Evolutionary conservation across 2,329 filamentous ascomycete species (phyloP).

Genomic region (Coniochaeta sp.): DNA sequence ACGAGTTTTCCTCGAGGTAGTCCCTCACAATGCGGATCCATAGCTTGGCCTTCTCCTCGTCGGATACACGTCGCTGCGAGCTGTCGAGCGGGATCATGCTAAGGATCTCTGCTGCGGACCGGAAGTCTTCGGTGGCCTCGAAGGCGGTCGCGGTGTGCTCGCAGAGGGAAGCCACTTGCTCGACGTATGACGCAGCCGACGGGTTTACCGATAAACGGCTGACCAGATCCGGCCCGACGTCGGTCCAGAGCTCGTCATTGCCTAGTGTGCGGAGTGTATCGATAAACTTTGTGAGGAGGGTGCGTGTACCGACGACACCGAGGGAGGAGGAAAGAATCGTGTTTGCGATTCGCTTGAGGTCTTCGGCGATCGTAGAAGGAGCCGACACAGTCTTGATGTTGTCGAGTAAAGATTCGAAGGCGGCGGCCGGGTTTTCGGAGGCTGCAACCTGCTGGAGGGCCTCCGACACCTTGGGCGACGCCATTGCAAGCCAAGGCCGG

Average conservation of each 20-base stretch:
- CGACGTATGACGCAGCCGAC: slow-evolving; percentile 63
- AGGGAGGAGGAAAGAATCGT: slow-evolving; percentile 12
- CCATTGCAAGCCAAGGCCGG: slow-evolving; percentile 8
- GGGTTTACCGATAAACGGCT: slow-evolving; percentile 52
- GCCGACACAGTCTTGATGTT: slow-evolving; percentile 15
- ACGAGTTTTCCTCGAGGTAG: slow-evolving; percentile 91
- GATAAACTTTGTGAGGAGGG: slow-evolving; percentile 16
- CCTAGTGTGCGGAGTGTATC: slow-evolving; percentile 50
- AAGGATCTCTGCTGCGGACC: slow-evolving; percentile 68
- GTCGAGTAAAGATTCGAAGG: slow-evolving; percentile 14
- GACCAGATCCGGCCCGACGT: slow-evolving; percentile 69
- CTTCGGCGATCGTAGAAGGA: slow-evolving; percentile 8
- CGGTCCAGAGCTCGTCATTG: slow-evolving; percentile 61
- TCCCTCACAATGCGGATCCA: slow-evolving; percentile 94
- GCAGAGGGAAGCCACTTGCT: slow-evolving; percentile 74
- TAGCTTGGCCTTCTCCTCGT: slow-evolving; percentile 73
- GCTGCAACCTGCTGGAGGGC: slow-evolving; percentile 10
- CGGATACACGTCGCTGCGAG: slow-evolving; percentile 75
- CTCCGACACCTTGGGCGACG: slow-evolving; percentile 12
- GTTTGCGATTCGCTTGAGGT: slow-evolving; percentile 17
- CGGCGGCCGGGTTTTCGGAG: slow-evolving; percentile 8
- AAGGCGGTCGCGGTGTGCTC: slow-evolving; percentile 77
- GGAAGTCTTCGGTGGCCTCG: slow-evolving; percentile 75
- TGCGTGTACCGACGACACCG: slow-evolving; percentile 20
- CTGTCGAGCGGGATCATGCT: slow-evolving; percentile 83